Percentiles rank a stretch among this genome's conserved stretches.
Evolutionary conservation across 2,329 filamentous ascomycete species (phyloP).

Genomic region (Cryphonectria radicalis): DNA sequence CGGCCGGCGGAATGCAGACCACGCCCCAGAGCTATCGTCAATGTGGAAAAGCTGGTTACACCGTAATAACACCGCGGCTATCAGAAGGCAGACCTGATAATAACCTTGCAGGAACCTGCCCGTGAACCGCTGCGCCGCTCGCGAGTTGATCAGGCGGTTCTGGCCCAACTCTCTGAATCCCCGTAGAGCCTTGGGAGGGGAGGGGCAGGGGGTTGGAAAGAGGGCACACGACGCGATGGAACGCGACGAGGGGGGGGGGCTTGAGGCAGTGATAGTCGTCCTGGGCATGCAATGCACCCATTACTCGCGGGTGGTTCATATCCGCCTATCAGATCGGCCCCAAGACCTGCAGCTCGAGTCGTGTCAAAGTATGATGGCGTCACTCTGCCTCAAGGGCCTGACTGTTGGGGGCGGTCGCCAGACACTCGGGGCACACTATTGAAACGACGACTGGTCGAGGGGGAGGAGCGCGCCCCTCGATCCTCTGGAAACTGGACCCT

Average conservation of each 20-base stretch:
- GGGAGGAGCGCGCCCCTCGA: background rate
- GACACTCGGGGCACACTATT: background rate
- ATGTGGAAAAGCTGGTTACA: background rate
- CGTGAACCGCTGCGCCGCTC: background rate
- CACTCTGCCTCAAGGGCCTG: background rate
- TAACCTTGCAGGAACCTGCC: background rate
- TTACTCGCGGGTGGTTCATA: background rate
- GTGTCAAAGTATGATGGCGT: background rate
- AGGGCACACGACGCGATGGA: background rate
- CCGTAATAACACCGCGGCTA: slow-evolving; percentile 12
- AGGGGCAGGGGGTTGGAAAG: background rate
- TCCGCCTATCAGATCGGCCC: background rate
- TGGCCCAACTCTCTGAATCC: background rate
- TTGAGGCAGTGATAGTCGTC: background rate
- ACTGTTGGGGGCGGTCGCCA: slow-evolving; percentile 4
- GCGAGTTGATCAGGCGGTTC: slow-evolving; percentile 2
- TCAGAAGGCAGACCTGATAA: background rate
- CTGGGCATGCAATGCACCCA: background rate
- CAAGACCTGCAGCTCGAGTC: background rate
- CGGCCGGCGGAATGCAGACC: background rate
- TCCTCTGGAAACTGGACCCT: background rate
- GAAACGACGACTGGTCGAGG: background rate
- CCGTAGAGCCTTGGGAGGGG: background rate
- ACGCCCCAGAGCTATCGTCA: background rate
- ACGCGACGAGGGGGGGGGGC: slow-evolving; percentile 3